Evolutionary conservation across 805 yeast species (phyloP).

Genomic region (Suhomyces sp.): DNA sequence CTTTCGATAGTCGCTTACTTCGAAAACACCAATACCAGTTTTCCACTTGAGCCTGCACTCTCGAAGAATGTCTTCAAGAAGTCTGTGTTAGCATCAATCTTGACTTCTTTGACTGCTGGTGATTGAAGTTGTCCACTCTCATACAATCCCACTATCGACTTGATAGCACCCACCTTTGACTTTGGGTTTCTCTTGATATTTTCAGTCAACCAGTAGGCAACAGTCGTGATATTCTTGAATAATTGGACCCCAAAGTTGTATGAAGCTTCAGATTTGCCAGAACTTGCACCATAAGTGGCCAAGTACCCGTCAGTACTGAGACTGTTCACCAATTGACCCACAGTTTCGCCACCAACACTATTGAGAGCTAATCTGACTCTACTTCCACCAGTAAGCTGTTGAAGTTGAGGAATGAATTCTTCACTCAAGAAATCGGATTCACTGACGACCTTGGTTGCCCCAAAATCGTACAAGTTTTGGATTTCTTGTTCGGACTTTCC

Average conservation of each 20-base stretch:
- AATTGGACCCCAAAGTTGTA: constrained; percentile 26
- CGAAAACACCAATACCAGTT: too few species aligned
- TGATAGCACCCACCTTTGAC: constrained; percentile 54
- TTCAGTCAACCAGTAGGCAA: constrained; percentile 33
- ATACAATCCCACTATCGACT: constrained; percentile 56
- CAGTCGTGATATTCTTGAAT: constrained; percentile 29
- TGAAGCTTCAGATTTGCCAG: constrained; percentile 15
- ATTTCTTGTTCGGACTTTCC: constrained; percentile 26
- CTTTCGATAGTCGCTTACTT: too few species aligned
- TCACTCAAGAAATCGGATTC: constrained; percentile 25
- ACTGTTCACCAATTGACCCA: constrained; percentile 19
- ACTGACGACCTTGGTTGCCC: constrained; percentile 32
- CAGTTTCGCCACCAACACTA: constrained; percentile 29
- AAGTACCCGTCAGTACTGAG: constrained; percentile 28
- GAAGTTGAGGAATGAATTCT: constrained; percentile 11
- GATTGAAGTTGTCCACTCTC: constrained; percentile 50
- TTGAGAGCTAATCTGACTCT: constrained; percentile 32
- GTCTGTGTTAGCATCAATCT: background rate
- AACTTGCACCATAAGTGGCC: constrained; percentile 28
- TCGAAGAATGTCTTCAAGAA: background rate
- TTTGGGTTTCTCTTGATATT: constrained; percentile 46
- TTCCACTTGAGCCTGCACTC: too few species aligned
- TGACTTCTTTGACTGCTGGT: constrained; percentile 1
- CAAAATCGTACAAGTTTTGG: constrained; percentile 23
- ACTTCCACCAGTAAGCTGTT: constrained; percentile 18